Base-by-base conservation (phyloP, 2,329 filamentous ascomycete genomes). In the Penicillium palitans region DNA sequence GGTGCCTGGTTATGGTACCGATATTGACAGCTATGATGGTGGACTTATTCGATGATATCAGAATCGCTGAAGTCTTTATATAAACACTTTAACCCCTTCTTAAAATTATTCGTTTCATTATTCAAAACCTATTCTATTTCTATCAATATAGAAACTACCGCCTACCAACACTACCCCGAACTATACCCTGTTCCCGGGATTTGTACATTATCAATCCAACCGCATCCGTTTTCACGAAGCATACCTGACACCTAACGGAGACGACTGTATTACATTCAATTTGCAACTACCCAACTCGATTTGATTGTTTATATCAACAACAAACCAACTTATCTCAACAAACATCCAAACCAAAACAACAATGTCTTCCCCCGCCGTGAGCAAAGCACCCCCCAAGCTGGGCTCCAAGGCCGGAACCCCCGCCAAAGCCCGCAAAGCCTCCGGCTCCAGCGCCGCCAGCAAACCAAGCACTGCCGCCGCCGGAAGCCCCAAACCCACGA, bases 341-440 rank as follows among this genome's bases (percentile, higher is more conserved):
- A 24, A 3, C n/a, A 41, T 24, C 31, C 3, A 57, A 29, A n/a
- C 39, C 21, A 42, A 33, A 31, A 1, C 48, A 45, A 57, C 15
- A 10, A 68, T 68, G 66, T 59, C 66, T 6, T 62, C 64, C 15
- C 61, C 62, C 12, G 57, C 64, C 10, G 61, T 62, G 48, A 60
- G 24, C 40, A 67, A 65, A 64, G 63, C 63, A 50, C 61, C 66
- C 13, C 61, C 56, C 6, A 67, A 66, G 56, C 51, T 67, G 9
- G 65, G 65, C 33, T 66, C 65, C 2, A 67, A 68, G 44, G 45
- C 58, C 33, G 60, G 53, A 12, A 68, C 66, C 2, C 59, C 68
- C n/a, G 25, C 62, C 54, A 69, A 67, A 45, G 29, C 53, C 13
- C 51, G 61, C 61, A 68, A 67, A 31, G 59, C 37, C 31, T 69